Evolutionary conservation across 352 stramenopile species (phyloP).

Genomic region (Globisporangium cystogenes): DNA sequence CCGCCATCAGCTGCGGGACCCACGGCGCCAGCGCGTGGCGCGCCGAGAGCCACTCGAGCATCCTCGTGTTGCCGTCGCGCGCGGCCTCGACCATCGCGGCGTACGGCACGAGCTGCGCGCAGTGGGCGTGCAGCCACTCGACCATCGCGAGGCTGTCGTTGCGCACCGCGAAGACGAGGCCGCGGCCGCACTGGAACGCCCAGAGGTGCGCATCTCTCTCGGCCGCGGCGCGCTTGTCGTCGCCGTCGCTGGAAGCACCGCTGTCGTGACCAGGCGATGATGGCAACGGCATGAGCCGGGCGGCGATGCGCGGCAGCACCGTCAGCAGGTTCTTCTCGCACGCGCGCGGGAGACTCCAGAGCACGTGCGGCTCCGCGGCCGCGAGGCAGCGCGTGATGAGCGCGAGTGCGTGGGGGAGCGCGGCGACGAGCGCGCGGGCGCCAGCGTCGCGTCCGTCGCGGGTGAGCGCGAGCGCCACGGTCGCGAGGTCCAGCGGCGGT

Average conservation of each 20-base stretch:
- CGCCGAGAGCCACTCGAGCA: slow-evolving; percentile 2
- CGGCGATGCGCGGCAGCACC: slow-evolving; percentile 1
- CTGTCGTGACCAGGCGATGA: no score
- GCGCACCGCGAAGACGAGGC: background rate
- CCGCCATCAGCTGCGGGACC: slow-evolving; percentile 1
- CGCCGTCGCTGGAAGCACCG: no score
- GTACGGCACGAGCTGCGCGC: background rate
- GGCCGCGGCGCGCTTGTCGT: no score
- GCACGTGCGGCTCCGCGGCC: no score
- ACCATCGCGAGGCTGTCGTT: slow-evolving; percentile 1
- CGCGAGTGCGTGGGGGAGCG: no score
- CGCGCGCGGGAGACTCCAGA: no score
- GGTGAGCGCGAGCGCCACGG: background rate
- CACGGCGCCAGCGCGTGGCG: background rate
- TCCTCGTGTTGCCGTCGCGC: background rate
- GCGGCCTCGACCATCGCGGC: background rate
- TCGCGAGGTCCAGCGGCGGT: background rate
- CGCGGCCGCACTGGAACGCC: background rate
- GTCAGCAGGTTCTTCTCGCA: no score
- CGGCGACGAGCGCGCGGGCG: background rate
- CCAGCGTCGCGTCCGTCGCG: background rate
- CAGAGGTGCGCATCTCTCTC: no score
- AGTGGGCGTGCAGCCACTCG: slow-evolving; percentile 1
- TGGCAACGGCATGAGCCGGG: background rate
- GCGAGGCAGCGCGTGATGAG: no score